Conservation (phyloP, 148 eudicot genomes). For the Chenopodium album region DNA sequence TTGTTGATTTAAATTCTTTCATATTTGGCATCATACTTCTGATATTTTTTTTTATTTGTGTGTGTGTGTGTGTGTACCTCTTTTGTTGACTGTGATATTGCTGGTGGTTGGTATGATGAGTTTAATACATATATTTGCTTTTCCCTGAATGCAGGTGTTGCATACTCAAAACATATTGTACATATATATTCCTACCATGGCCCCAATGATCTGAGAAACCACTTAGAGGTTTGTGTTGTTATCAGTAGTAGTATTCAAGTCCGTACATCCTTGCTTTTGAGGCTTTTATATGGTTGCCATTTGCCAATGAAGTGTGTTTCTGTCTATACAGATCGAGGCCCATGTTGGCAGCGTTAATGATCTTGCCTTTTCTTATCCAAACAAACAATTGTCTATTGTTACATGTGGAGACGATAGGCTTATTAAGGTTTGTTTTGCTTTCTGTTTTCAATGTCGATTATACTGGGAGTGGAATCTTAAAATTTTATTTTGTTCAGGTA, state of each 20-base stretch:
- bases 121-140: neutral
- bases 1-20: neutral
- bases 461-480: slow-evolving; percentile 19
- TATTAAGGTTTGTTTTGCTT: slow-evolving; percentile 57
- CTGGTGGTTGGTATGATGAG: neutral
- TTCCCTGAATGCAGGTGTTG: slow-evolving; percentile 59
- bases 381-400: slow-evolving; percentile 69
- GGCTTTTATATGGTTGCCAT: neutral
- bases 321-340: slow-evolving; percentile 72
- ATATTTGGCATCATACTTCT: neutral
- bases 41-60: neutral
- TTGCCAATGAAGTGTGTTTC: neutral
- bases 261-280: neutral
- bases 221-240: slow-evolving; percentile 65
- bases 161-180: slow-evolving; percentile 87
- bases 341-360: slow-evolving; percentile 92
- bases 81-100: neutral
- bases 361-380: slow-evolving; percentile 77
- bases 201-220: slow-evolving; percentile 65
- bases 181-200: slow-evolving; percentile 75
- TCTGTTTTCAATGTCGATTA: neutral
- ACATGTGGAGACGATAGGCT: slow-evolving; percentile 96
- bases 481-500: slow-evolving; percentile 42
- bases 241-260: neutral
- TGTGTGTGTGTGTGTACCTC: neutral